Conservation (phyloP, 257 asterid genomes). For the Forsythia suspensa region DNA sequence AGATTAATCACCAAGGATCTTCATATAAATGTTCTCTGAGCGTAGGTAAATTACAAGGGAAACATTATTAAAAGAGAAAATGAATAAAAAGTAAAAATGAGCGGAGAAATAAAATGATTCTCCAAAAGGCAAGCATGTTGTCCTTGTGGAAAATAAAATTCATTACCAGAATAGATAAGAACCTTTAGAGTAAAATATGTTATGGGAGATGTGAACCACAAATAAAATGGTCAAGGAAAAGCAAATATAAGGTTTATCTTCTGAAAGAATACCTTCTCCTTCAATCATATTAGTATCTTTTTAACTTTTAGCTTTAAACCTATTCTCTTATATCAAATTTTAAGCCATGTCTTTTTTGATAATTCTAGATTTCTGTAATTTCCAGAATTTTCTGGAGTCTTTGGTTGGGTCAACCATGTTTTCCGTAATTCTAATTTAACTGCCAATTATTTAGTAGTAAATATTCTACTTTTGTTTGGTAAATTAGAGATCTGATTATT, state of each 20-base stretch:
- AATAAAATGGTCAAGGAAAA: not conserved
- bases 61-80: too few species aligned
- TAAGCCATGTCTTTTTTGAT: not conserved
- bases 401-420: too few species aligned
- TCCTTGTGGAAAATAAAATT: not conserved
- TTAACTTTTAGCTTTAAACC: not conserved
- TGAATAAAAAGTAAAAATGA: not conserved
- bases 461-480: not conserved
- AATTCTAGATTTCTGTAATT: not conserved
- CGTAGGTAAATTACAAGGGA: not conserved
- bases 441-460: not conserved
- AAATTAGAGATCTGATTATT: not conserved
- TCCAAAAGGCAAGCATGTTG: conserved; percentile 9
- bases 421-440: too few species aligned
- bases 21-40: not conserved
- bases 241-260: not conserved
- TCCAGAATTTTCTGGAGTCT: not conserved
- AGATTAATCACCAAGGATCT: not conserved
- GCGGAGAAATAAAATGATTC: not conserved
- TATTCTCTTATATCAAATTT: not conserved
- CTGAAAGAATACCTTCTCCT: not conserved
- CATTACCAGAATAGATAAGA: conserved; percentile 3
- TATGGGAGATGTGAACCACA: not conserved
- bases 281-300: not conserved
- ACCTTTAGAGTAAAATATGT: not conserved